Evolutionary conservation across 768 basidiomycete genomes (phyloP), one percentile per base, ranked within the genome.

Genomic region (Sporobolomyces roseus): DNA sequence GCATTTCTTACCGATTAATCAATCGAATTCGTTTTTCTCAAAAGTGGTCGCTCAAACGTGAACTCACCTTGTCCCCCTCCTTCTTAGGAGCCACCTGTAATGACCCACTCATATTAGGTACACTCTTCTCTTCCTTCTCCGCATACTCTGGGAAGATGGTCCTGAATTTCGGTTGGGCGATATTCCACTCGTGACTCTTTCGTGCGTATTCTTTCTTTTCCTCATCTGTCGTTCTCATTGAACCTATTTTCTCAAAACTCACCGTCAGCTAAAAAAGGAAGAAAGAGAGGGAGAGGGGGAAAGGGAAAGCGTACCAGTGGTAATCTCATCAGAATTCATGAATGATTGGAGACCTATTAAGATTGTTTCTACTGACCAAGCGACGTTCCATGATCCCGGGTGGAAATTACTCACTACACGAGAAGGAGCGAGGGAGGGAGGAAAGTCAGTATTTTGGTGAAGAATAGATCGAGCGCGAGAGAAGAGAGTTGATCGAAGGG

Each of bases 241-340:
- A 91, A 14, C 94, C 94, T 70, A 43, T 3, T 16, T 3, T 8
- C 2, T 30, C 23, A 41, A 41, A 41, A 25, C 2, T 25, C 3
- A 25, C 13, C 4, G 23, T 5, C 38, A 2, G 3, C 10, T 3
- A 6, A 38, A 16, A 23, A 14, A 8, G 21, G 17, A 30, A 43
- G 23, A 7, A 46, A n/a, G n/a, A n/a, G n/a, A n/a, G n/a, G n/a
- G 23, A 2, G 16, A 2, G 4, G 32, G 2, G 25, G 29, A 50
- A 2, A 23, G 29, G 35, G 38, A 4, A 4, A 46, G n/a, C 19
- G 50, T 29, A 53, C 71, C 71, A 0, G 94, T 96, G 0, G 96
- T 98, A 84, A 97, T 92, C 79, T 96, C 93, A 74, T 96, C 91
- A 1, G 89, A 87, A 55, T 93, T 82, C 93, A 94, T 94, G 81